Evolutionary conservation across 129 eudicot genomes (phyloP), one percentile per base, ranked within the genome.

Genomic region (Lactuca saligna): DNA sequence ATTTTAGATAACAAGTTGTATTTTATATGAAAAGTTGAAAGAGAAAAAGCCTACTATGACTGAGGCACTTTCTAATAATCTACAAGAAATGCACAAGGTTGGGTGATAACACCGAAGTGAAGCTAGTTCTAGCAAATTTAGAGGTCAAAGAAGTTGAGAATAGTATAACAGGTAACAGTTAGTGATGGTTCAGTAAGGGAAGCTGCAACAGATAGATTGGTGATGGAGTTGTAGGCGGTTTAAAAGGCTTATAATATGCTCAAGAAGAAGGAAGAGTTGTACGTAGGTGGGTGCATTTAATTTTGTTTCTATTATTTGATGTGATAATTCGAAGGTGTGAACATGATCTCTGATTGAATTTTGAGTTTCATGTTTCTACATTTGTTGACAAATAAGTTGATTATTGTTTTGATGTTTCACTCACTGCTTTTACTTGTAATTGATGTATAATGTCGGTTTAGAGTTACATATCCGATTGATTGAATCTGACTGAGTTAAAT

Each of bases 11-110:
- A 77, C 70, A 51, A 29, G 53, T 46, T 63, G 11, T 67, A 51
- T 61, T 71, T 44, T 11, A 66, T 72, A 94, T 97, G 99, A 94
- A 89, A 94, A 94, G 85, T 48, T 94, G 75, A 94, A 94, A 81
- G 99, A 94, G 93, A 94, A 94, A 80, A 94, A 94, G 65, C 99
- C 99, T 57, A 87, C 97, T 53, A 54, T 83, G 79, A 78, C 88
- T 0, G 97, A 89, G 68, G 92, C 99, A 29, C 88, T 94, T 44
- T 63, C 75, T 15, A 94, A 89, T 81, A 94, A 97, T 70, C 90
- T 94, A 53, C 97, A 89, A 75, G 20, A 91, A 79, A 54, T 67
- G 42, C 4, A 49, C 41, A n/a, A 70, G 37, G 61, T 61, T 53
- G 3, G 75, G 69, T 75, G 75, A 50, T 12, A 68, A 68, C 7